phyloP scores from a whole-genome alignment of 1,139 yeast genomes.

The Saccharomyces hybrid region DNA sequence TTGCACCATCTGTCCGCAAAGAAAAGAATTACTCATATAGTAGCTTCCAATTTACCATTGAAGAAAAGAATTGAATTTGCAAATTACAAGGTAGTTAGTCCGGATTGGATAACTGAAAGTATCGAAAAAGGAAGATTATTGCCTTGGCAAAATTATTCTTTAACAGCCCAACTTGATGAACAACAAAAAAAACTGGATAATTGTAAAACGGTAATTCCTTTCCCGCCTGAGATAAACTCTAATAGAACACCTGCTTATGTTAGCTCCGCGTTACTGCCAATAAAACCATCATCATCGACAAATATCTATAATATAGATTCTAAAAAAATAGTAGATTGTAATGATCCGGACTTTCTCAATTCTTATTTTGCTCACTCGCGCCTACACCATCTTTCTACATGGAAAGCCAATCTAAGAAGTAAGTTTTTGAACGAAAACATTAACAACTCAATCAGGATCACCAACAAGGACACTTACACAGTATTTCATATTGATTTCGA shows the following conservation, averaged over 20 bases:
- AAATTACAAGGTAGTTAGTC: conserved; percentile 67
- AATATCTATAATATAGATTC: background rate
- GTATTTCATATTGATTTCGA: conserved; percentile 87
- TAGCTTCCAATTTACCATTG: conserved; percentile 74
- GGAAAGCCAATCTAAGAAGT: conserved; percentile 72
- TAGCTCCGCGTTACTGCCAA: background rate
- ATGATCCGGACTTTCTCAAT: conserved; percentile 65
- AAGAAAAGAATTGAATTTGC: conserved; percentile 59
- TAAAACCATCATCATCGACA: background rate
- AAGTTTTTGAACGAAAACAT: conserved; percentile 36
- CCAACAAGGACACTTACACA: conserved; percentile 20
- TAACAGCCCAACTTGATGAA: conserved; percentile 42
- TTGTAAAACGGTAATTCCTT: background rate
- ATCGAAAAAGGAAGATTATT: conserved; percentile 41
- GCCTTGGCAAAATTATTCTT: conserved; percentile 63
- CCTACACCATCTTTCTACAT: conserved; percentile 76
- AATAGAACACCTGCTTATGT: conserved; percentile 5
- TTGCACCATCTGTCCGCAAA: conserved; percentile 62
- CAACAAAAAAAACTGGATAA: conserved; percentile 36
- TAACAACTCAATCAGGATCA: conserved; percentile 2
- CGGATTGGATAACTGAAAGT: conserved; percentile 74
- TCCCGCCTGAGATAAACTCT: background rate
- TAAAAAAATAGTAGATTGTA: conserved; percentile 42
- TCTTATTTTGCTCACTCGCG: conserved; percentile 75
- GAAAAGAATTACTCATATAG: conserved; percentile 71